Evolutionary conservation across 306 rosid species (phyloP).

Genomic region (Carpinus fangiana): DNA sequence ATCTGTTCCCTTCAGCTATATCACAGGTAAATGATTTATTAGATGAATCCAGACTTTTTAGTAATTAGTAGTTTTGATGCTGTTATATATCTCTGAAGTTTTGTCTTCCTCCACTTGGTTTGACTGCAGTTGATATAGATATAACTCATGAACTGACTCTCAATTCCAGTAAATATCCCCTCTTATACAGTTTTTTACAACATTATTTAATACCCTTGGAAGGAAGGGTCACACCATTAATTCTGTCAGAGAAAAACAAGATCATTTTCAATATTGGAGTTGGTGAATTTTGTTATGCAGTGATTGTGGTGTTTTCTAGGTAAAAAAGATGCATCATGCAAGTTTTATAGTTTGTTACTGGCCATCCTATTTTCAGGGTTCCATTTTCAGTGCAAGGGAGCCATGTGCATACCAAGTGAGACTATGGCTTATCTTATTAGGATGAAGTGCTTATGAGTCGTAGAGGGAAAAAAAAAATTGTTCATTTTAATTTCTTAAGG

Average conservation of each 20-base stretch:
- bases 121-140: constrained; percentile 3
- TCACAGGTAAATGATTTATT: constrained; percentile 72
- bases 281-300: too few species aligned
- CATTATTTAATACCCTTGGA: background rate
- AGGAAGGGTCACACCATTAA: background rate
- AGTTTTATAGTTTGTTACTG: too few species aligned
- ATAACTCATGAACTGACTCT: constrained; percentile 1
- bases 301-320: too few species aligned
- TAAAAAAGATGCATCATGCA: too few species aligned
- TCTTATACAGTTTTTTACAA: background rate
- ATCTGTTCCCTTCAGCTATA: constrained; percentile 93
- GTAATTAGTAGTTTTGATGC: background rate
- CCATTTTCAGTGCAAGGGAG: too few species aligned
- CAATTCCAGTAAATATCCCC: background rate
- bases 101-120: constrained; percentile 3
- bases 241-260: background rate
- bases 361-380: too few species aligned
- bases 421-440: too few species aligned
- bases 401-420: too few species aligned
- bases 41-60: background rate
- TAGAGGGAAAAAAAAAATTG: too few species aligned
- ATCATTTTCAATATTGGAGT: too few species aligned
- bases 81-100: background rate
- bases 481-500: too few species aligned
- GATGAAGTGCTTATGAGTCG: too few species aligned